Evolutionary conservation across 495 filamentous ascomycete species (phyloP).

Genomic region (Aspergillus ostianus): DNA sequence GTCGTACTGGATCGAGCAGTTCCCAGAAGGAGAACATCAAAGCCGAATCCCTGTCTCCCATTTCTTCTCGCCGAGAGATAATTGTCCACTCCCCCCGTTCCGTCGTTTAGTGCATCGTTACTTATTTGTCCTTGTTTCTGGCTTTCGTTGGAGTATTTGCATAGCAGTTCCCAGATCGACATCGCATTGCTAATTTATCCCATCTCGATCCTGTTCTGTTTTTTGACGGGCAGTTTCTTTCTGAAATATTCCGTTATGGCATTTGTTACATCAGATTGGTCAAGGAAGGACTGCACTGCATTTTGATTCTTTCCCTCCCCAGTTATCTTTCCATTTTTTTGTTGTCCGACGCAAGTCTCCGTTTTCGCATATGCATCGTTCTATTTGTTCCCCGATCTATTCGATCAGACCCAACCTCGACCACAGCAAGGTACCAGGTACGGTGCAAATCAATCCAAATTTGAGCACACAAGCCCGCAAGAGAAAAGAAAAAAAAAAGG

Average conservation of each 20-base stretch:
- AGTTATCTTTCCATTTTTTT: neutral
- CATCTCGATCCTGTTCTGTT: neutral
- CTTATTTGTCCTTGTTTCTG: neutral
- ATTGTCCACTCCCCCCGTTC: constrained; percentile 25
- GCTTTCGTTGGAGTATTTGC: neutral
- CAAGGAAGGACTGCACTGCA: neutral
- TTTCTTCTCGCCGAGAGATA: constrained; percentile 35
- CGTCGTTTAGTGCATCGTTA: constrained; percentile 14
- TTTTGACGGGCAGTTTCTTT: neutral
- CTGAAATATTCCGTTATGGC: neutral
- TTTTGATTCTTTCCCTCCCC: neutral
- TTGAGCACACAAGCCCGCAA: neutral
- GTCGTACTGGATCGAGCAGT: constrained; percentile 28
- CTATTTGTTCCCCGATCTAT: neutral
- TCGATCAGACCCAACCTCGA: neutral
- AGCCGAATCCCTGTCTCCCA: constrained; percentile 35
- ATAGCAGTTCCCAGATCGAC: neutral
- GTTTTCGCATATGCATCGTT: neutral
- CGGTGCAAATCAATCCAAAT: neutral
- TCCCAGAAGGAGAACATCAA: constrained; percentile 37
- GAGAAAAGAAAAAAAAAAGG: constrained; percentile 6
- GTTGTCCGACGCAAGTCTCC: neutral
- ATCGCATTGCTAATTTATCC: neutral
- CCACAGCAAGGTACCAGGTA: neutral
- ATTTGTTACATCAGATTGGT: neutral